Evolutionary conservation across 345 rosid species (phyloP), one percentile per base, ranked within the genome.

Genomic region (Eucalyptus pumila): DNA sequence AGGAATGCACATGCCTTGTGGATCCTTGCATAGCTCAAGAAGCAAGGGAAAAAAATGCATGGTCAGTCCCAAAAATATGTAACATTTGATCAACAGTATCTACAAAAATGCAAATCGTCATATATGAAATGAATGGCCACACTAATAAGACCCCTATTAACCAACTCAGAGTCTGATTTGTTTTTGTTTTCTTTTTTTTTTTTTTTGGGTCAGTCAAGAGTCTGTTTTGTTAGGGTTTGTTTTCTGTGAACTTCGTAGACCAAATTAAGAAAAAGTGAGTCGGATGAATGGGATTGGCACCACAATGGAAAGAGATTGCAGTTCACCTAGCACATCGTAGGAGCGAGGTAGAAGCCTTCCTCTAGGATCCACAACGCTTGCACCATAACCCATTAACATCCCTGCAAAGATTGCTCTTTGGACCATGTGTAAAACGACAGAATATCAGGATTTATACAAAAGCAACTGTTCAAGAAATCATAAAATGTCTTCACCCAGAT

Each of bases 271-370:
- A 54, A 80, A 85, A 51, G 32, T 14, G 54, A 34, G 26, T 14
- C 9, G 3, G 17, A 12, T 32, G n/a, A 37, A 49, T 30, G 58
- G 56, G 80, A 87, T 86, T 32, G 86, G 34, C 52, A 85, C n/a
- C 23, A 85, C 24, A 49, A 21, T 34, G 54, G 45, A 67, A 88
- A 83, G 90, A 85, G 69, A 16, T 80, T 87, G 67, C 87, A 87
- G 89, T 56, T 80, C 87, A 98, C 99, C 98, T 93, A 98, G 90
- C 60, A 98, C 90, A 88, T 97, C 99, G 86, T 91, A 94, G 37
- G 99, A 95, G 56, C 98, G 95, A 50, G 99, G 96, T 92, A 97
- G 96, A 90, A 96, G 98, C 92, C 97, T 95, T 88, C 99, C 99
- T 90, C 98, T 94, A 17, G 96, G 90, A 89, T 98, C 99, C 91